These are phyloP conservation scores for Aspergillus udagawae DNA, from an alignment of 2,329 filamentous ascomycete species.

Conservation along the genomic window DNA sequence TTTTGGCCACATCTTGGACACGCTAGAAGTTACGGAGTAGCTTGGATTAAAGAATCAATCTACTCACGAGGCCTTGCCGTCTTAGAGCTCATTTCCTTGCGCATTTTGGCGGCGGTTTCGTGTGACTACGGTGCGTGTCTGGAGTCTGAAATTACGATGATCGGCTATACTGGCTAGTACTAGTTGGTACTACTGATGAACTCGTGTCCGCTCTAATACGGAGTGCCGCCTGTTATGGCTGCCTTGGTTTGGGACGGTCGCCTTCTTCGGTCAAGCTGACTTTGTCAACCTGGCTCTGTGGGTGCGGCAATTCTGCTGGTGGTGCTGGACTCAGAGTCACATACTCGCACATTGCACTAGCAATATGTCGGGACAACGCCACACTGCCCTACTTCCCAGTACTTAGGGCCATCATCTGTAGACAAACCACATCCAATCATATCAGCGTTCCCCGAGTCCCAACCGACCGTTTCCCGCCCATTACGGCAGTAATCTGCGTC, in stretches of 20 bases:
- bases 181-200: conserved; percentile 11
- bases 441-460: neutral
- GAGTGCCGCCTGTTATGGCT: conserved; percentile 8
- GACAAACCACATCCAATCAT: neutral
- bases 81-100: neutral
- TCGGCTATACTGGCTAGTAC: conserved; percentile 15
- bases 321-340: no score
- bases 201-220: conserved; percentile 13
- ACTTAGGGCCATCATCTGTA: neutral
- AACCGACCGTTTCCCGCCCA: neutral
- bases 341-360: no score
- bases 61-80: neutral
- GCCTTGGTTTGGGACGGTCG: conserved; percentile 8
- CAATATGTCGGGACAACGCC: neutral
- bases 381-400: neutral
- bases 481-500: neutral
- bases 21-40: no score
- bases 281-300: neutral
- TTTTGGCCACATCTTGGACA: conserved; percentile 1
- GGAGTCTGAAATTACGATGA: conserved; percentile 12
- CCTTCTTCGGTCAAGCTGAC: neutral
- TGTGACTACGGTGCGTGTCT: neutral
- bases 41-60: no score
- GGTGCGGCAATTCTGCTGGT: conserved; percentile 9
- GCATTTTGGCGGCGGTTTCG: neutral